phyloP scores from a whole-genome alignment of 1,139 yeast species.

The Debaryomycetaceae sp. region DNA sequence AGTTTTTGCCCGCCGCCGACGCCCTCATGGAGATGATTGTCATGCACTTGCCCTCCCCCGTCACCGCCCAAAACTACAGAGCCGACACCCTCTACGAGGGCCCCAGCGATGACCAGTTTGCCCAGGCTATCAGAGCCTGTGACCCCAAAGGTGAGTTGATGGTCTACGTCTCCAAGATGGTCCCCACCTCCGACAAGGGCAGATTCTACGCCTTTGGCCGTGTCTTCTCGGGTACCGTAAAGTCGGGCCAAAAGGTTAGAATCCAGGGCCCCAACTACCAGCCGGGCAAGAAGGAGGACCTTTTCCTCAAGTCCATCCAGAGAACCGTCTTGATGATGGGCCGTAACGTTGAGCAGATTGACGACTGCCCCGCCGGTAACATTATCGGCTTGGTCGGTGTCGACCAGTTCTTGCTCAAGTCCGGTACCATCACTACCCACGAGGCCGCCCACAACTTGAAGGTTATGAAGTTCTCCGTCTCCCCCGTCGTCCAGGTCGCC shows the following conservation, averaged over 20 bases:
- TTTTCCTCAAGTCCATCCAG: slow-evolving; percentile 95
- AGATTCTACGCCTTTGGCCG: slow-evolving; percentile 99
- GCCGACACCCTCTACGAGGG: slow-evolving; percentile 99
- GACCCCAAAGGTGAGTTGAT: slow-evolving; percentile 97
- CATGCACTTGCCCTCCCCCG: slow-evolving; percentile 98
- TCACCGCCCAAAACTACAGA: slow-evolving; percentile 98
- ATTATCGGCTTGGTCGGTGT: slow-evolving; percentile 99
- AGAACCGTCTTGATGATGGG: slow-evolving; percentile 99
- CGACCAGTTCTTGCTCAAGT: slow-evolving; percentile 98
- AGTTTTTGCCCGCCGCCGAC: slow-evolving; percentile 99
- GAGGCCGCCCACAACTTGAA: slow-evolving; percentile 98
- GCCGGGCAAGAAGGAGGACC: slow-evolving; percentile 97
- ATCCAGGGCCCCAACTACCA: slow-evolving; percentile 99
- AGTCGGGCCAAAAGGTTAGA: slow-evolving; percentile 98
- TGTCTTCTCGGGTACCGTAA: slow-evolving; percentile 99
- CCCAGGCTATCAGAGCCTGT: slow-evolving; percentile 93
- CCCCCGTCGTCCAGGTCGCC: slow-evolving; percentile 99
- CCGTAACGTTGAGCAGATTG: slow-evolving; percentile 94
- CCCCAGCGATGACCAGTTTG: slow-evolving; percentile 90
- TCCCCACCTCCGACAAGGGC: slow-evolving; percentile 99
- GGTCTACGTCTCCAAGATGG: slow-evolving; percentile 99
- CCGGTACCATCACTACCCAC: slow-evolving; percentile 97
- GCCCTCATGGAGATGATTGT: slow-evolving; percentile 99
- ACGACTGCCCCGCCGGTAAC: slow-evolving; percentile 99
- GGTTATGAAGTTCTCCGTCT: slow-evolving; percentile 99